A percentile compares a stretch with the other conserved stretches of the same genome.
Evolutionary conservation across 2,329 filamentous ascomycete genomes (phyloP).

Genomic region (Pseudogymnoascus sp.): DNA sequence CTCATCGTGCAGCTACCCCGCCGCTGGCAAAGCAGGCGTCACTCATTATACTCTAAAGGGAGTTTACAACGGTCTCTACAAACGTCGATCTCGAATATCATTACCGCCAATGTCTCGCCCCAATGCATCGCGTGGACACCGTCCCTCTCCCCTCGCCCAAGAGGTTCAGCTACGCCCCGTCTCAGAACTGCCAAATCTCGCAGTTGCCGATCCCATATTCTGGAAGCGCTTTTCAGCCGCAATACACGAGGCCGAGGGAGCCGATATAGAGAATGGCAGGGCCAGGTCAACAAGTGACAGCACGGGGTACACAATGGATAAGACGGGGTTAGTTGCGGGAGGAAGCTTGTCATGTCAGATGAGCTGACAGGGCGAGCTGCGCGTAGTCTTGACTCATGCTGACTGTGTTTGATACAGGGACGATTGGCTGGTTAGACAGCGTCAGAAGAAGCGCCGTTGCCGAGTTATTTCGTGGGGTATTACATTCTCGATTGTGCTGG

Average conservation of each 20-base stretch:
- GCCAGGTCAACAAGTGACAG: slow-evolving; percentile 15
- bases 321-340: slow-evolving; percentile 6
- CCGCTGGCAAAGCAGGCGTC: not conserved
- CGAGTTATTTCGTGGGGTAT: slow-evolving; percentile 21
- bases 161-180: slow-evolving; percentile 22
- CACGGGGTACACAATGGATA: slow-evolving; percentile 17
- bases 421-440: slow-evolving; percentile 28
- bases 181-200: slow-evolving; percentile 12
- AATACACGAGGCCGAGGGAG: slow-evolving; percentile 23
- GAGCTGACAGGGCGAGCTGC: not conserved
- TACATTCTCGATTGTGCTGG: slow-evolving; percentile 18
- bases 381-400: not conserved
- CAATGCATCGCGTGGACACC: not conserved
- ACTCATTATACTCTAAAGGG: not conserved
- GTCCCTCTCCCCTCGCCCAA: slow-evolving; percentile 28
- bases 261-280: slow-evolving; percentile 19
- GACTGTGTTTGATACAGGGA: slow-evolving; percentile 17
- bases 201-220: slow-evolving; percentile 24
- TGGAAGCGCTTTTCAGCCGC: slow-evolving; percentile 30
- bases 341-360: not conserved
- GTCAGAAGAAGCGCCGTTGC: slow-evolving; percentile 25
- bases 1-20: not conserved
- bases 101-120: not conserved
- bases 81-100: not conserved
- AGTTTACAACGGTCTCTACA: not conserved